Evolutionary conservation across 108 stramenopile genomes (phyloP).

Genomic region (Pseudonitzschia delicatissima): DNA sequence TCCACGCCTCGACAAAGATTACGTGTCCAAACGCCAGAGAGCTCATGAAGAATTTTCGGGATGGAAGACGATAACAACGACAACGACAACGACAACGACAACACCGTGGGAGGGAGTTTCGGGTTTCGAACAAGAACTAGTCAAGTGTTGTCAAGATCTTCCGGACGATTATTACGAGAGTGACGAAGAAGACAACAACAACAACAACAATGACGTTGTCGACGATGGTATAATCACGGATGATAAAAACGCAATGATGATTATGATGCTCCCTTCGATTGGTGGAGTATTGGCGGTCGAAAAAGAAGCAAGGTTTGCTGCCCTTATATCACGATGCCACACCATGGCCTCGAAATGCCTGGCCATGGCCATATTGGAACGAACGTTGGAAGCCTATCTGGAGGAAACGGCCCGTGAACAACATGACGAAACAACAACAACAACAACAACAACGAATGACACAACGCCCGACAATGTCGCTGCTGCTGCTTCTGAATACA

Average conservation of each 20-base stretch:
- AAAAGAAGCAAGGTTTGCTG: slow-evolving; percentile 39
- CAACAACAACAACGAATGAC: neutral
- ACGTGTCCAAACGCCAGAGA: slow-evolving; percentile 13
- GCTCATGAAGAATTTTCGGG: slow-evolving; percentile 1
- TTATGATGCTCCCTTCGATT: neutral
- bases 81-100: neutral
- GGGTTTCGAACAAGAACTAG: slow-evolving; percentile 30
- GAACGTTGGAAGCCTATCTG: slow-evolving; percentile 28
- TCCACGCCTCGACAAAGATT: slow-evolving; percentile 22
- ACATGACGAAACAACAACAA: slow-evolving; percentile 5
- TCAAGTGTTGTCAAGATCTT: slow-evolving; percentile 41
- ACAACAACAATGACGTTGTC: neutral
- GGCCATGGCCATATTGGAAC: slow-evolving; percentile 54
- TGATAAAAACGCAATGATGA: neutral
- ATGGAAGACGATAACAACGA: neutral
- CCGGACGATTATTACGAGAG: neutral
- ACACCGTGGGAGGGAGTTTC: slow-evolving; percentile 26
- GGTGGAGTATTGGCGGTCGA: slow-evolving; percentile 24
- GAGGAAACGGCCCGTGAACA: slow-evolving; percentile 6
- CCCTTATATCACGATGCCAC: slow-evolving; percentile 41
- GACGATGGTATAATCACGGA: neutral
- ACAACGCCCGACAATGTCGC: neutral
- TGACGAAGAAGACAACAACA: slow-evolving; percentile 16
- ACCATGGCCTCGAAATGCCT: slow-evolving; percentile 23
- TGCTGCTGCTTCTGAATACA: neutral